Evolutionary conservation across 768 basidiomycete species (phyloP), one percentile per base, ranked within the genome.

Genomic region (Coprinopsis sp.): DNA sequence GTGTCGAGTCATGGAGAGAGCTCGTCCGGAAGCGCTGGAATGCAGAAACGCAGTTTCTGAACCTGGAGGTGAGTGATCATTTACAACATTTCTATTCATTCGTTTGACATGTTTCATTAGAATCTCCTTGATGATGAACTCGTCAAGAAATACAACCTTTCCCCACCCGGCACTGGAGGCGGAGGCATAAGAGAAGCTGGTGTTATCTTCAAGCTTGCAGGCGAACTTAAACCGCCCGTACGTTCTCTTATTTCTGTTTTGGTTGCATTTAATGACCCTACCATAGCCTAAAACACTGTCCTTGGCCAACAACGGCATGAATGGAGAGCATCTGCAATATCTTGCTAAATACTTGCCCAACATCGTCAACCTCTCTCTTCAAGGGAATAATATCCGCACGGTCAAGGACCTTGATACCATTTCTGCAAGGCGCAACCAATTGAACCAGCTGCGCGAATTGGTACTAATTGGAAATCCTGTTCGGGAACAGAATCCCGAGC

Each of bases 181-280:
- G 80, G 86, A 25, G 71, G 77, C 21, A 59, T 65, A 18, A 78
- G 73, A 50, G 86, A 89, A 56, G 82, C 86, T 0, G 78, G 84
- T 4, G 91, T 94, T 8, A 82, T 97, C 36, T 93, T 93, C 73
- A 93, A 93, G 64, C 71, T 94, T 10, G 90, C 92, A 1, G 74
- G 78, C 16, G 76, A 84, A 54, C 77, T 93, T 44, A 81, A 79
- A 53, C 91, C 92, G 29, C 75, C 80, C 46, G 90, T 89, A 56
- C 45, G 51, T 44, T 19, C n/a, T n/a, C 24, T 33, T 14, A 45
- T 53, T 27, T 38, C 34, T 31, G 30, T 39, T 36, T 18, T 49
- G 8, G 19, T 3, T 37, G 25, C 7, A 47, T 24, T 45, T 34
- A 28, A 36, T 16, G 41, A 42, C 46, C 46, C 47, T 61, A 23